Base-by-base conservation (phyloP, 768 basidiomycete genomes). In the Auricularia cornea region DNA sequence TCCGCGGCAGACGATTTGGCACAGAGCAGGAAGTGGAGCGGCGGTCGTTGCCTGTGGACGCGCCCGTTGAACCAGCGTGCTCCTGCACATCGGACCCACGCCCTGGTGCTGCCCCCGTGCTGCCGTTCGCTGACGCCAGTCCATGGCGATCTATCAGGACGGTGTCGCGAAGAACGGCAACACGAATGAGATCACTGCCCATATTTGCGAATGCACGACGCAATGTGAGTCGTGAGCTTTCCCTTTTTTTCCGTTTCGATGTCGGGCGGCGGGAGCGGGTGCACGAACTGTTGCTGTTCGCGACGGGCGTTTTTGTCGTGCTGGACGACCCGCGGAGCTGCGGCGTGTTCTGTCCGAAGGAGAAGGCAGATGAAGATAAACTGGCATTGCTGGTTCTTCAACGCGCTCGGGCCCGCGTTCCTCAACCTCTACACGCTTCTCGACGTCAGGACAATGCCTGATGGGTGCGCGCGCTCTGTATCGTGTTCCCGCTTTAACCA, bases 101-200 rank as follows among this genome's bases (percentile, higher is more conserved):
- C 65, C 91, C 89, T n/a, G n/a, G n/a, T n/a, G n/a, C n/a, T n/a
- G n/a, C n/a, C n/a, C n/a, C n/a, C n/a, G n/a, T n/a, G n/a, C n/a
- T n/a, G 18, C 73, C 94, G 69, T 89, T 86, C 66, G 91, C 94
- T 35, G 83, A 98, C 64, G 96, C 95, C 14, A 86, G n/a, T n/a
- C 94, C 3, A 88, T 98, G 84, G 96, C 96, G 5, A 87, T 84
- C 28, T 98, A 98, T 72, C 96, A 98, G 77, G n/a, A n/a, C n/a
- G n/a, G n/a, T n/a, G n/a, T n/a, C n/a, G 93, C 90, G 16, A 94
- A 91, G 83, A 89, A 86, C 72, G 79, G 96, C 65, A 92, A 91
- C 65, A 86, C 84, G 41, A 88, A 87, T 70, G 82, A 88, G 0
- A 95, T 98, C 8, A 82, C 85, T 1, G 92, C 93, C 0, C 94